Conservation (phyloP, 768 basidiomycete species). For the Lactarius evosmus region DNA sequence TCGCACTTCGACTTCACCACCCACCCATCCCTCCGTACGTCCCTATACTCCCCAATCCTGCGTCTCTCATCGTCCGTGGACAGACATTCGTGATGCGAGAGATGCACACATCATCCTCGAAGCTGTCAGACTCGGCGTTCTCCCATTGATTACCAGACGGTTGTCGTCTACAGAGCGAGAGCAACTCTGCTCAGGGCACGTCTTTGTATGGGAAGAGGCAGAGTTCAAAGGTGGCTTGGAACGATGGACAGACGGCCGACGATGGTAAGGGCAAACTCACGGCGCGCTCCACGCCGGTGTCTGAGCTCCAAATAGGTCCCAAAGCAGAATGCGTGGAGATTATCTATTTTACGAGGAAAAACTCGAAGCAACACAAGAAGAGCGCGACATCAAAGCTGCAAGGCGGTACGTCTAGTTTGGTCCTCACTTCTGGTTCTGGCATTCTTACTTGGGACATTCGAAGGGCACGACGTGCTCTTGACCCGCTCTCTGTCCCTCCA, state of each 20-base stretch:
- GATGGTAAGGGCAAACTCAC: constrained; percentile 49
- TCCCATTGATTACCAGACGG: constrained; percentile 69
- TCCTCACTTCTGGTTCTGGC: neutral
- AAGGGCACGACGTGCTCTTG: constrained; percentile 58
- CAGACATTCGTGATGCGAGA: constrained; percentile 76
- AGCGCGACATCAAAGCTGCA: constrained; percentile 76
- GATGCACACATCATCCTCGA: constrained; percentile 76
- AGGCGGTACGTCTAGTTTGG: constrained; percentile 47
- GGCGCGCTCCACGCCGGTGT: neutral
- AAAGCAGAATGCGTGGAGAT: constrained; percentile 80
- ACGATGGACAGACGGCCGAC: constrained; percentile 78
- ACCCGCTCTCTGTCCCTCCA: constrained; percentile 55
- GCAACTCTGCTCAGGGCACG: constrained; percentile 64
- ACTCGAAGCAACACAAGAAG: constrained; percentile 75
- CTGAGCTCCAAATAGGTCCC: constrained; percentile 52
- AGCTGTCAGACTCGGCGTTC: constrained; percentile 65
- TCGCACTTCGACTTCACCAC: constrained; percentile 25
- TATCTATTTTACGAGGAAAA: constrained; percentile 85
- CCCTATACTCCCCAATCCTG: neutral
- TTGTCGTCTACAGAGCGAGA: constrained; percentile 69
- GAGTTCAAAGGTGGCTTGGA: constrained; percentile 60
- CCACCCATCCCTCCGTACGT: constrained; percentile 25
- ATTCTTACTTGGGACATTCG: constrained; percentile 1
- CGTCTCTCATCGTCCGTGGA: neutral
- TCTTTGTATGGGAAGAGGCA: constrained; percentile 86